Base-by-base conservation (phyloP, 2,329 filamentous ascomycete species). In the Aspergillus aculeatinus region DNA sequence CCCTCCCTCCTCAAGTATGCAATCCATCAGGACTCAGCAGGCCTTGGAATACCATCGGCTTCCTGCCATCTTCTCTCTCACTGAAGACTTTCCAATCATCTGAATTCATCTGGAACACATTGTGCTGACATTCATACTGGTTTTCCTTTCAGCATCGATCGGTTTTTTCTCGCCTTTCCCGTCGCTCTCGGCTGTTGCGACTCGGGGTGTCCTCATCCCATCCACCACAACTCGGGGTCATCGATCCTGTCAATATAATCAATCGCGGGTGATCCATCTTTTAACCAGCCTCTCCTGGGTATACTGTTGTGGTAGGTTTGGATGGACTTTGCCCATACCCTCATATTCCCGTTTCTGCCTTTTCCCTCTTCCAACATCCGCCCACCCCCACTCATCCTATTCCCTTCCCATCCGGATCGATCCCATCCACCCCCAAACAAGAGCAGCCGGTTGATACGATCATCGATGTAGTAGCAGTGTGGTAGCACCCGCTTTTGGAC, bases 181-280 rank as follows among this genome's bases (percentile, higher is more conserved):
- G 65, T 71, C 69, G 68, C 70, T 76, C 62, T 72, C 71, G 70
- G 68, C 67, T 71, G 60, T 72, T 73, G 70, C 72, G 72, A 75
- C 73, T 70, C 60, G 66, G 65, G 67, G 66, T 65, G 65, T 57
- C 53, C 58, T 62, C 61, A 53, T 62, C 67, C 69, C 73, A 73
- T 71, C 69, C 66, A 68, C 65, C 60, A 63, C 63, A 66, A 48
- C 65, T 62, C 60, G 61, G 39, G 39, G 39, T 60, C 68, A 70
- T 72, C 73, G 60, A 72, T 67, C 63, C 60, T 67, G 23, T 67
- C 60, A 63, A 65, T 57, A 65, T 70, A 60, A 70, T 67, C 65
- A 67, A 70, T 72, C 70, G 70, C 67, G 63, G 67, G 70, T 72
- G 68, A 65, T 67, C 65, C 67, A 68, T 71, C 71, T 70, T 68